A percentile compares a stretch with the other conserved stretches of the same genome.
Conservation (phyloP, 805 yeast genomes). For the Schizosaccharomyces octosporus region DNA sequence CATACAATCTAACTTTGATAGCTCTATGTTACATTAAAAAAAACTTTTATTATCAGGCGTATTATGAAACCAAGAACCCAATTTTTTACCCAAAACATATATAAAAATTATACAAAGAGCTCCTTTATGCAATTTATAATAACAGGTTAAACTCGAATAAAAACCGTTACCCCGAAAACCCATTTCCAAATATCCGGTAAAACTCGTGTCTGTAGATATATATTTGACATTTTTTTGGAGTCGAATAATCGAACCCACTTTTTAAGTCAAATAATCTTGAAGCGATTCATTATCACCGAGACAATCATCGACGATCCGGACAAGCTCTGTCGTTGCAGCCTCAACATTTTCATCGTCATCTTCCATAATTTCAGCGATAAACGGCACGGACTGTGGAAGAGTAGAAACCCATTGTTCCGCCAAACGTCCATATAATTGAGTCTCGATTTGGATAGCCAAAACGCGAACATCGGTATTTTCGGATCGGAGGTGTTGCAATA, state of each 20-base stretch:
- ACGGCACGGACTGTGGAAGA: slow-evolving; percentile 84
- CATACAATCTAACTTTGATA: not conserved
- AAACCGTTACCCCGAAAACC: too few species aligned
- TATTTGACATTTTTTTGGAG: not conserved
- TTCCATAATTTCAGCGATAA: slow-evolving; percentile 81
- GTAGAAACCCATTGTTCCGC: slow-evolving; percentile 85
- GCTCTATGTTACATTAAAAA: too few species aligned
- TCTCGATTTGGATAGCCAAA: slow-evolving; percentile 63
- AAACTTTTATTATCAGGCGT: not conserved
- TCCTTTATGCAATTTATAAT: not conserved
- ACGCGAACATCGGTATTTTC: slow-evolving; percentile 18
- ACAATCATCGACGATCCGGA: slow-evolving; percentile 72
- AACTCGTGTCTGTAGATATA: not conserved
- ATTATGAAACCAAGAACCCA: not conserved
- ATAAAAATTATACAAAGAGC: not conserved
- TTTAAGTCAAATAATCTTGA: slow-evolving; percentile 25
- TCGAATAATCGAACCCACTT: slow-evolving; percentile 14
- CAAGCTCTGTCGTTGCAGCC: slow-evolving; percentile 74
- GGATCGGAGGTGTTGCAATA: slow-evolving; percentile 36
- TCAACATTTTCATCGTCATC: slow-evolving; percentile 91
- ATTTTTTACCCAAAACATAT: not conserved
- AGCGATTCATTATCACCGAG: slow-evolving; percentile 61
- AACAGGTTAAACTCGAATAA: too few species aligned
- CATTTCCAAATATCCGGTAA: not conserved
- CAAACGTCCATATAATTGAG: slow-evolving; percentile 61